Evolutionary conservation across 441 rosid species (phyloP).

Genomic region (Biscutella laevigata): DNA sequence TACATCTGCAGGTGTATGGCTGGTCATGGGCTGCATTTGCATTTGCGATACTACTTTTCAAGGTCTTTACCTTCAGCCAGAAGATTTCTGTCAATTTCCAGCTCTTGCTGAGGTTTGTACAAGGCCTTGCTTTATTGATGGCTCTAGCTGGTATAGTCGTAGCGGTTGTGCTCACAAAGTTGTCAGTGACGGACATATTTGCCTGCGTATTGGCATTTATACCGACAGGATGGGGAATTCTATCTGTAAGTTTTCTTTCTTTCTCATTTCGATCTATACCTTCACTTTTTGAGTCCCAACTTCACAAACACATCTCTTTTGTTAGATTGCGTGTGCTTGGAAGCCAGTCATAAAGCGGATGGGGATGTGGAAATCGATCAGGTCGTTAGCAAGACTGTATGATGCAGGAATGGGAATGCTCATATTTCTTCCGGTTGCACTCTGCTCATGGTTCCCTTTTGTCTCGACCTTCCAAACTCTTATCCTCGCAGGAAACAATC

Average conservation of each 20-base stretch:
- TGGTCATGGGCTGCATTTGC: conserved; percentile 82
- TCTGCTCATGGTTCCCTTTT: conserved; percentile 95
- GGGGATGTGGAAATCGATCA: conserved; percentile 82
- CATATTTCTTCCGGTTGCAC: conserved; percentile 73
- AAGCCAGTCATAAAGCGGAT: conserved; percentile 75
- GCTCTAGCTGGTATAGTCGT: conserved; percentile 68
- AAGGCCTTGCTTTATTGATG: conserved; percentile 70
- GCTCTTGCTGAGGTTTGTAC: conserved; percentile 82
- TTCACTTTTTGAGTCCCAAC: neutral
- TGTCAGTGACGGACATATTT: conserved; percentile 65
- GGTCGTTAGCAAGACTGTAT: conserved; percentile 76
- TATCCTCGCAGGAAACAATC: conserved; percentile 94
- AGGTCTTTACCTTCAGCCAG: conserved; percentile 99
- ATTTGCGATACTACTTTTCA: conserved; percentile 61
- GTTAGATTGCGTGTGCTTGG: conserved; percentile 90
- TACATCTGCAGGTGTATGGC: conserved; percentile 63
- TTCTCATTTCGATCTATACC: neutral
- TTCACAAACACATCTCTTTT: neutral
- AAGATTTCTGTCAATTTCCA: conserved; percentile 96
- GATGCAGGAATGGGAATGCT: conserved; percentile 98
- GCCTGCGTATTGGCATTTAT: conserved; percentile 80
- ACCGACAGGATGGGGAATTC: conserved; percentile 97
- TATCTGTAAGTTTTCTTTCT: conserved; percentile 49
- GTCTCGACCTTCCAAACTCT: conserved; percentile 97
- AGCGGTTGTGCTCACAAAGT: conserved; percentile 41